Conservation (phyloP, 2,329 filamentous ascomycete genomes). For the Dactylonectria macrodidyma region DNA sequence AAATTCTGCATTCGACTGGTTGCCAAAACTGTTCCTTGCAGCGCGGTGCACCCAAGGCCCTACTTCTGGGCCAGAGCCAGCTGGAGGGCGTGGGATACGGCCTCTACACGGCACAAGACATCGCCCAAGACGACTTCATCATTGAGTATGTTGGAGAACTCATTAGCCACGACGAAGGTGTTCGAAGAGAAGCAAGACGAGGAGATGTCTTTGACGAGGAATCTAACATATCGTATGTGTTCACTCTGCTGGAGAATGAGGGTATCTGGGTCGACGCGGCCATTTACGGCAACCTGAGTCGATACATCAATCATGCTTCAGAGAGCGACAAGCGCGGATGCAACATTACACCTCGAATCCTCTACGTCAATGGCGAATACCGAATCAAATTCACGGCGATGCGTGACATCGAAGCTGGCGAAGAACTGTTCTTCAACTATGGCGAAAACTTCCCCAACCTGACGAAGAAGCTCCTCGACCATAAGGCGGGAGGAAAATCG, state of each 20-base stretch:
- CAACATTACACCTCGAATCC: constrained; percentile 74
- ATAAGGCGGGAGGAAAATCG: constrained; percentile 53
- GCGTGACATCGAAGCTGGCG: constrained; percentile 77
- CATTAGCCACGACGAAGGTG: constrained; percentile 78
- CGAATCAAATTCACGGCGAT: constrained; percentile 82
- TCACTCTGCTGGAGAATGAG: constrained; percentile 72
- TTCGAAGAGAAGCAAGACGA: constrained; percentile 75
- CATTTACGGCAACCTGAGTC: constrained; percentile 83
- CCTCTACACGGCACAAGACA: constrained; percentile 79
- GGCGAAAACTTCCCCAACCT: constrained; percentile 78
- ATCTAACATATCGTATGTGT: constrained; percentile 76
- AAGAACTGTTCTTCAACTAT: constrained; percentile 88
- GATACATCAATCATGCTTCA: constrained; percentile 86
- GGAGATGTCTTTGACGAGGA: constrained; percentile 73
- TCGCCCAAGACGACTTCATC: constrained; percentile 79
- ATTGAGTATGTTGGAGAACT: constrained; percentile 88
- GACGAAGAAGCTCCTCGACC: constrained; percentile 60
- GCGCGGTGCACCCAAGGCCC: constrained; percentile 74
- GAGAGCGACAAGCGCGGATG: constrained; percentile 67
- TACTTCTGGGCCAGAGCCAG: constrained; percentile 79
- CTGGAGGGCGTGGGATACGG: constrained; percentile 81
- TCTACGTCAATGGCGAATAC: constrained; percentile 82
- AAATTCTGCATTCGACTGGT: constrained; percentile 67
- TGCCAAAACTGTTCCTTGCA: constrained; percentile 84
- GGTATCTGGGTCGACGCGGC: constrained; percentile 82